These are phyloP conservation scores for Scheffersomyces quercinus DNA, from an alignment of 1,139 yeast genomes.

Conservation along the genomic window DNA sequence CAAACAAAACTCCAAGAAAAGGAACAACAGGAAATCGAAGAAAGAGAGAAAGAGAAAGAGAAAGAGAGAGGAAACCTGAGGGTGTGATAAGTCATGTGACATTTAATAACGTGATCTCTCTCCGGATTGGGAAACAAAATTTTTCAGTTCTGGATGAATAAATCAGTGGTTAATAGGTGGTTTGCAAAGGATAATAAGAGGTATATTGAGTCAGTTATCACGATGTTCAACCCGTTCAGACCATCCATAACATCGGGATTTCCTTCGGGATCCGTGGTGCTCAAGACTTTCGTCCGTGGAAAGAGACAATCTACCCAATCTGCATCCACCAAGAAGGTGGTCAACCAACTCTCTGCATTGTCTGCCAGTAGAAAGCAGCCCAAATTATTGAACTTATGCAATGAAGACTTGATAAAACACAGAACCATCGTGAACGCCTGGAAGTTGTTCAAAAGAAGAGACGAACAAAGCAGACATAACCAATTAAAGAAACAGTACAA, in stretches of 20 bases:
- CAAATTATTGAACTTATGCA: constrained; percentile 66
- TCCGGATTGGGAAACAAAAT: too few relatives aligned
- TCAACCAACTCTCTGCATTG: constrained; percentile 78
- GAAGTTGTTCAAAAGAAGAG: constrained; percentile 59
- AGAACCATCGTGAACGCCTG: constrained; percentile 83
- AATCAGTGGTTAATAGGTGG: too few relatives aligned
- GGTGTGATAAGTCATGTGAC: too few relatives aligned
- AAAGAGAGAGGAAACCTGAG: too few relatives aligned
- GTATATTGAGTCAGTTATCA: too few relatives aligned
- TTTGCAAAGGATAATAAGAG: too few relatives aligned
- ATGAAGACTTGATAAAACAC: constrained; percentile 86
- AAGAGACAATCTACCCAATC: constrained; percentile 43
- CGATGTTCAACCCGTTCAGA: constrained; percentile 4
- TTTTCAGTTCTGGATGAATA: too few relatives aligned
- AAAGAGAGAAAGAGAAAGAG: too few relatives aligned
- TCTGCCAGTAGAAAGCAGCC: constrained; percentile 91
- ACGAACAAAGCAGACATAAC: constrained; percentile 40
- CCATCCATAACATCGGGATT: background rate
- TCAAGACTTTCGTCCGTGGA: constrained; percentile 33
- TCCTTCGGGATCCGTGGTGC: constrained; percentile 2
- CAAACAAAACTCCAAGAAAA: too few relatives aligned
- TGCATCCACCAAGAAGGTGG: constrained; percentile 64
- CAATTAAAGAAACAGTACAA: constrained; percentile 64
- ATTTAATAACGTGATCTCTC: too few relatives aligned
- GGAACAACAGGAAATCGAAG: too few relatives aligned